A percentile compares a stretch with the other conserved stretches of the same genome.
phyloP scores from a whole-genome alignment of 768 basidiomycete genomes.

The Trametes cubensis region DNA sequence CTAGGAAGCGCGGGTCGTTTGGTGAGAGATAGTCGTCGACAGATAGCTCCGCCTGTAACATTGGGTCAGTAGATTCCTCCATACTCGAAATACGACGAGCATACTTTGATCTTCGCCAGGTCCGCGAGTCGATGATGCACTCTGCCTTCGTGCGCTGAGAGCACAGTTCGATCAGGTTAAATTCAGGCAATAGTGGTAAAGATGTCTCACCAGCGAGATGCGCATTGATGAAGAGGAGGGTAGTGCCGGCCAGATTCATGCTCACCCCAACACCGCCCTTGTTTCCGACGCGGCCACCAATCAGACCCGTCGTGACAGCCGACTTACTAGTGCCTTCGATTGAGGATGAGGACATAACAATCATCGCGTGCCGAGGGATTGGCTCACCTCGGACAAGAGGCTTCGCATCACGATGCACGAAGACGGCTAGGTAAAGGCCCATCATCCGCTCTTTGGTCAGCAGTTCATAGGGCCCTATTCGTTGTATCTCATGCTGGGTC shows the following conservation, averaged over 20 bases:
- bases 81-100: neutral
- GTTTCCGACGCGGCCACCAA: slow-evolving; percentile 90
- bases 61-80: neutral
- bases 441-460: slow-evolving; percentile 89
- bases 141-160: slow-evolving; percentile 73
- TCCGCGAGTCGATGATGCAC: slow-evolving; percentile 82
- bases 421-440: slow-evolving; percentile 82
- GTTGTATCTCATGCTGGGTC: slow-evolving; percentile 10
- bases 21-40: slow-evolving; percentile 76
- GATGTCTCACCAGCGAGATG: slow-evolving; percentile 74
- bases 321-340: slow-evolving; percentile 70
- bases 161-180: neutral
- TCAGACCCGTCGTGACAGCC: slow-evolving; percentile 85
- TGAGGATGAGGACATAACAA: slow-evolving; percentile 8
- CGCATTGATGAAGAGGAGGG: slow-evolving; percentile 87
- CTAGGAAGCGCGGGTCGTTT: slow-evolving; percentile 63
- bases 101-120: slow-evolving; percentile 84
- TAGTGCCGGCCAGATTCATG: slow-evolving; percentile 77
- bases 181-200: neutral
- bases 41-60: slow-evolving; percentile 62
- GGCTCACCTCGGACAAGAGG: slow-evolving; percentile 61
- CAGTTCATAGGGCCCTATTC: slow-evolving; percentile 79
- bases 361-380: neutral
- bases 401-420: slow-evolving; percentile 71
- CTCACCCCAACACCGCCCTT: slow-evolving; percentile 94